Evolutionary conservation across 148 eudicot species (phyloP).

Genomic region (Heliosperma pusillum): DNA sequence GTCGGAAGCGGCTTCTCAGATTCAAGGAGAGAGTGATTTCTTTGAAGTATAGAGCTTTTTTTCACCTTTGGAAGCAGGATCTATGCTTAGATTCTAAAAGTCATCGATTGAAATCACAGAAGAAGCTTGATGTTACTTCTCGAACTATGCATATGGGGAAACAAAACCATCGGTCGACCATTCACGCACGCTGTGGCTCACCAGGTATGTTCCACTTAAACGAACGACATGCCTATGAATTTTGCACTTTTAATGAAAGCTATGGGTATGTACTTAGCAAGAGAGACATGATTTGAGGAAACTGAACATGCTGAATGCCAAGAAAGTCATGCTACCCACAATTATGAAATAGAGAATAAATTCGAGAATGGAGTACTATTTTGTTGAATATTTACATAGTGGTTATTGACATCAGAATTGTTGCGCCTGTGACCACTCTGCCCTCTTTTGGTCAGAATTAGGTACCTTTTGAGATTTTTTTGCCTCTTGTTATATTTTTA

Average conservation of each 20-base stretch:
- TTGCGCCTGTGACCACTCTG: neutral
- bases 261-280: neutral
- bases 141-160: conserved; percentile 34
- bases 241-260: neutral
- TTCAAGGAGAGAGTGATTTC: conserved; percentile 65
- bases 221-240: neutral
- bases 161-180: conserved; percentile 59
- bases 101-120: conserved; percentile 52
- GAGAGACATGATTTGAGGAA: neutral
- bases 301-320: neutral
- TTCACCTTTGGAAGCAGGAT: conserved; percentile 75
- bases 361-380: neutral
- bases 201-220: conserved; percentile 39
- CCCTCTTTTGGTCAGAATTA: neutral
- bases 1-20: conserved; percentile 42
- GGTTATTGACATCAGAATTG: neutral
- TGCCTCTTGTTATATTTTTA: neutral
- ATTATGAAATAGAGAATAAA: neutral
- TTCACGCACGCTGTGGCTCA: conserved; percentile 47
- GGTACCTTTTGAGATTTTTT: neutral
- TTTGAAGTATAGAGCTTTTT: conserved; percentile 67
- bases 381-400: neutral
- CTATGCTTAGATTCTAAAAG: conserved; percentile 56
- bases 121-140: conserved; percentile 46
- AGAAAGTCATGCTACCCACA: conserved; percentile 4